These are phyloP conservation scores for Macrophomina phaseolina DNA, from an alignment of 2,329 filamentous ascomycete genomes.

Conservation along the genomic window DNA sequence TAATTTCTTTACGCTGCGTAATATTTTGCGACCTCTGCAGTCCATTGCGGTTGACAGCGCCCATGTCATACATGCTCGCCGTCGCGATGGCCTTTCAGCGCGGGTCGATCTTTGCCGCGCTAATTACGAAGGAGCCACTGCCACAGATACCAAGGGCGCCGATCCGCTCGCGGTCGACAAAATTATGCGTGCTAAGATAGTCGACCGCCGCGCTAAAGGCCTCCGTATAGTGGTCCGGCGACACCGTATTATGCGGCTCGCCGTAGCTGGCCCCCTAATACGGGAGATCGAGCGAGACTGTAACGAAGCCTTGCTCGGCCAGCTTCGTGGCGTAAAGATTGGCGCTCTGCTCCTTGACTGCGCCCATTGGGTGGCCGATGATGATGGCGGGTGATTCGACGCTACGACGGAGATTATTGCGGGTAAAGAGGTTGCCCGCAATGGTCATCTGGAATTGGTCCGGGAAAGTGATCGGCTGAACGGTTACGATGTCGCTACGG, in stretches of 20 bases:
- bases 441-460: conserved; percentile 29
- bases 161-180: conserved; percentile 39
- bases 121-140: conserved; percentile 41
- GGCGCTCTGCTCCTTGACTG: conserved; percentile 41
- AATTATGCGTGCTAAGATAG: conserved; percentile 35
- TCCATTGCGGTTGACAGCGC: conserved; percentile 29
- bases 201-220: conserved; percentile 41
- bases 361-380: conserved; percentile 39
- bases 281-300: conserved; percentile 35
- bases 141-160: conserved; percentile 41
- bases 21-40: conserved; percentile 28
- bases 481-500: conserved; percentile 28
- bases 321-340: conserved; percentile 41
- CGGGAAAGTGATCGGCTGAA: conserved; percentile 29
- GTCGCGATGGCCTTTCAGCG: conserved; percentile 36
- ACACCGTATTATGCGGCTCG: conserved; percentile 37
- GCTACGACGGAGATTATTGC: conserved; percentile 26
- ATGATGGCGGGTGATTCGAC: conserved; percentile 32
- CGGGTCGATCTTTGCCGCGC: conserved; percentile 44
- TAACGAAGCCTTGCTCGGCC: conserved; percentile 37
- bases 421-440: conserved; percentile 30
- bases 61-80: conserved; percentile 35
- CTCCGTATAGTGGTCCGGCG: conserved; percentile 37
- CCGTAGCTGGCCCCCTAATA: conserved; percentile 38
- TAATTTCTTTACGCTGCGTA: conserved; percentile 29